Percentiles rank a stretch among this genome's conserved stretches.
Evolutionary conservation across 2,329 filamentous ascomycete species (phyloP).

Genomic region (Thielaviopsis musarum): DNA sequence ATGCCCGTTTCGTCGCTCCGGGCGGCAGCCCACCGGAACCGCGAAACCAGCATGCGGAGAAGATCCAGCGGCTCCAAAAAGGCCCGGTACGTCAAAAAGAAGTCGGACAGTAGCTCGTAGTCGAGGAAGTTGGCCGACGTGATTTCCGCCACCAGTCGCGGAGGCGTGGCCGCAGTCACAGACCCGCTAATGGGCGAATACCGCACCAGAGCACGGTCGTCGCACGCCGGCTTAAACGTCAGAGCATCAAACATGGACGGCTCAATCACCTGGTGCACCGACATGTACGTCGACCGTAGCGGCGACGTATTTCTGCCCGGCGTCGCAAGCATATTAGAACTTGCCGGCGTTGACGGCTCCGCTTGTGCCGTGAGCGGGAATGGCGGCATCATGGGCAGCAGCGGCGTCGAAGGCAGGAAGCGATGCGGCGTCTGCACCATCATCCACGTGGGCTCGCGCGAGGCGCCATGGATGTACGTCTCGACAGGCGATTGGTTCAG

Average conservation of each 20-base stretch:
- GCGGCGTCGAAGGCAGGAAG: constrained; percentile 5
- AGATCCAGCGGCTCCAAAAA: constrained; percentile 67
- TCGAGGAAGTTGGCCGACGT: constrained; percentile 92
- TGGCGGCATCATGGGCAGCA: background rate
- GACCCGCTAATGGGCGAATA: constrained; percentile 55
- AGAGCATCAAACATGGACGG: constrained; percentile 71
- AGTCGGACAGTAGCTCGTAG: constrained; percentile 92
- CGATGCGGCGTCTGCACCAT: constrained; percentile 7
- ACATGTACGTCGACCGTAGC: constrained; percentile 30
- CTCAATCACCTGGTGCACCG: constrained; percentile 37
- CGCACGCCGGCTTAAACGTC: constrained; percentile 59
- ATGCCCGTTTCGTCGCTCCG: constrained; percentile 70
- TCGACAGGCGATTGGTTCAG: constrained; percentile 2
- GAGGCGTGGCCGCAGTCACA: constrained; percentile 77
- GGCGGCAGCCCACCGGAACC: constrained; percentile 72
- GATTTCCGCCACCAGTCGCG: constrained; percentile 85
- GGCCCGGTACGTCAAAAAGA: constrained; percentile 85
- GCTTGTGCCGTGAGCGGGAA: constrained; percentile 13
- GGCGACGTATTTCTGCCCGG: constrained; percentile 13
- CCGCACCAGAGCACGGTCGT: constrained; percentile 66
- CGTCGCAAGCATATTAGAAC: background rate
- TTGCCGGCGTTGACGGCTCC: constrained; percentile 18
- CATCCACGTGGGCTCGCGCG: constrained; percentile 11
- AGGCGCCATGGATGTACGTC: constrained; percentile 6
- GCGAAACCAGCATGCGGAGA: constrained; percentile 66